Conservation (phyloP, 179 eudicot species). For the Nepenthes alata region DNA sequence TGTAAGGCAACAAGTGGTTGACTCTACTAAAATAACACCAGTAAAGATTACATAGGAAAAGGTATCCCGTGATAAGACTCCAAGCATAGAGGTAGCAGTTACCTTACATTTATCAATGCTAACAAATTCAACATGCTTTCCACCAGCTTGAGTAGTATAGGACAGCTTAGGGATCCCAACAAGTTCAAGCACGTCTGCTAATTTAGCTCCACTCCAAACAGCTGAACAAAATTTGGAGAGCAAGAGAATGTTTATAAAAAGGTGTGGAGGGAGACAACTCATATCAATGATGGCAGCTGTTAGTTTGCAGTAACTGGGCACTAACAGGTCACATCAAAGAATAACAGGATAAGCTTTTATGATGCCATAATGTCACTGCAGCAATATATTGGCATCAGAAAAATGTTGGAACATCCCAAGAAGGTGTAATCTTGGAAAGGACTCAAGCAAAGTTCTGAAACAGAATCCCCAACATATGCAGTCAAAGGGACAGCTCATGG, state of each 20-base stretch:
- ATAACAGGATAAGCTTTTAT: background rate
- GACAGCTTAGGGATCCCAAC: constrained; percentile 61
- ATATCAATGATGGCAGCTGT: too few relatives aligned
- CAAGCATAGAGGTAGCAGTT: constrained; percentile 7
- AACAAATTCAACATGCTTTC: constrained; percentile 90
- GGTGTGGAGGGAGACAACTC: too few relatives aligned
- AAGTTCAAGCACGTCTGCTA: constrained; percentile 91
- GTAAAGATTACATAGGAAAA: too few relatives aligned
- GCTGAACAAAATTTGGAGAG: constrained; percentile 36
- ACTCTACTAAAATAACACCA: background rate
- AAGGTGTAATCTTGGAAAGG: too few relatives aligned
- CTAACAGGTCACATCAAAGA: background rate
- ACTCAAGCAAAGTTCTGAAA: too few relatives aligned
- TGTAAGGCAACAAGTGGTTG: background rate
- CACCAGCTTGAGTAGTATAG: constrained; percentile 54
- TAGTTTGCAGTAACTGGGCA: background rate
- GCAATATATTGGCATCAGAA: too few relatives aligned
- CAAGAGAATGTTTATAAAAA: background rate
- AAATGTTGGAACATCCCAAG: too few relatives aligned
- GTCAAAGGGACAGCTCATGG: too few relatives aligned
- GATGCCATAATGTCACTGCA: background rate
- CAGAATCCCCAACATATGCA: too few relatives aligned
- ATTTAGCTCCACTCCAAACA: constrained; percentile 91
- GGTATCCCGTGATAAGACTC: too few relatives aligned
- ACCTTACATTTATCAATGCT: constrained; percentile 98